Base-by-base conservation (phyloP, 331 rosid species). In the Arachis monticola region DNA sequence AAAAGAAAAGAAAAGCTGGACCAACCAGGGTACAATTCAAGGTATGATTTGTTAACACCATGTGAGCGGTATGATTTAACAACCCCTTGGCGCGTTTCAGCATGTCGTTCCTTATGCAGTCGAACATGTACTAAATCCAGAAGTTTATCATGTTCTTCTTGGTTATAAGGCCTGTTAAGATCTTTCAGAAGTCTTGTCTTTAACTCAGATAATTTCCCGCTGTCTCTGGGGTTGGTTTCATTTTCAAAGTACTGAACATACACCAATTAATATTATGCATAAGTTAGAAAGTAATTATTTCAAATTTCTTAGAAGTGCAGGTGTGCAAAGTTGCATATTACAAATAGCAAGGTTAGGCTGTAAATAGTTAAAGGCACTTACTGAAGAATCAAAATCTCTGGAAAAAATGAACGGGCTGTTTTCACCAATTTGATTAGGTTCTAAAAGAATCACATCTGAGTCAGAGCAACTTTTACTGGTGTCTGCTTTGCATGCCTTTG, bases 161-260 rank as follows among this genome's bases (percentile, higher is more conserved):
- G 67, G 80, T 86, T 77, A 73, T 79, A 92, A 30, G 96, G 97
- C 74, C 69, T 83, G 69, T 73, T 70, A 65, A 94, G 90, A 61
- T 35, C 47, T 75, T 88, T 69, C 84, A 86, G 35, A 38, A 94
- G 93, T 65, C 83, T 81, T 65, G 70, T 82, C 82, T 82, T 83
- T 74, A 84, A 94, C 67, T 38, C 78, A 78, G 83, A 10, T 5
- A 48, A 13, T 6, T 31, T 11, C 80, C 31, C 3, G 12, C 30
- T 47, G 65, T 74, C 63, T 74, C 12, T 3, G 3, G 41, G 71
- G 2, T 41, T 72, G 70, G 1, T 32, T 71, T 55, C 77, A 75
- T 74, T 41, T 48, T 17, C 74, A 46, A 63, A 64, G 6, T 42
- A 82, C 86, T 85, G 63, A 78, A 62, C 40, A 17, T 17, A 46